Percentiles rank a stretch among this genome's conserved stretches.
phyloP scores from a whole-genome alignment of 768 basidiomycete species.

The Termitomyces bulborhizus region DNA sequence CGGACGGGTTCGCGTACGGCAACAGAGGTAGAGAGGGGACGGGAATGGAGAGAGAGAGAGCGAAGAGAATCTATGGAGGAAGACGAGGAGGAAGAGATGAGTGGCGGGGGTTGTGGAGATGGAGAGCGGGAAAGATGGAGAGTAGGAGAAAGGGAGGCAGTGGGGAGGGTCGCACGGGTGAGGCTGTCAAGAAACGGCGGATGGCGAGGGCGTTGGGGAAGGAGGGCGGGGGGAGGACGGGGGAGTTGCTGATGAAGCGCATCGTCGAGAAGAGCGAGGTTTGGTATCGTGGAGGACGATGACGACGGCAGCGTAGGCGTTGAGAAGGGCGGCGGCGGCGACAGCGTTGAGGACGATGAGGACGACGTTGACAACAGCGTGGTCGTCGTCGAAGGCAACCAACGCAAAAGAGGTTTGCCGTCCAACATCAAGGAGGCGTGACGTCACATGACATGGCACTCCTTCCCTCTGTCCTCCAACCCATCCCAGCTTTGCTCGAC shows the following conservation, averaged over 20 bases:
- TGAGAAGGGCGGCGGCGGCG: constrained; percentile 13
- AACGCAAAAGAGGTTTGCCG: neutral
- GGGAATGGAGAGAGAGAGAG: constrained; percentile 20
- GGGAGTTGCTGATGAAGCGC: constrained; percentile 38
- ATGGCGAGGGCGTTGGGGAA: constrained; percentile 13
- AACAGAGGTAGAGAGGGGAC: constrained; percentile 6
- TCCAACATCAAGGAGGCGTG: constrained; percentile 15
- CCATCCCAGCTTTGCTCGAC: constrained; percentile 44
- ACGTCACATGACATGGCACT: constrained; percentile 23
- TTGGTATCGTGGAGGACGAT: neutral
- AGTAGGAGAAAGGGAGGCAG: constrained; percentile 47
- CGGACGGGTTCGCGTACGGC: constrained; percentile 15
- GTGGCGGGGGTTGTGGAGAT: constrained; percentile 22
- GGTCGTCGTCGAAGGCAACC: constrained; percentile 5
- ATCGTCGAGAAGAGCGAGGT: constrained; percentile 35
- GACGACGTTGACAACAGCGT: constrained; percentile 13
- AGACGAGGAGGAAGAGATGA: constrained; percentile 31
- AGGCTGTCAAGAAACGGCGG: constrained; percentile 51
- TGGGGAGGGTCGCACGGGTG: constrained; percentile 58
- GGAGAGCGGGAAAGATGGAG: constrained; percentile 17
- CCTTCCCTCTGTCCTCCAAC: constrained; percentile 47
- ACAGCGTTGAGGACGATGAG: constrained; percentile 21
- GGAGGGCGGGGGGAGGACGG: constrained; percentile 34
- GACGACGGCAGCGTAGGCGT: constrained; percentile 32
- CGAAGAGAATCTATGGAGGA: constrained; percentile 60